These are phyloP conservation scores for Sicyos edulis DNA, from an alignment of 306 rosid species.

Conservation along the genomic window DNA sequence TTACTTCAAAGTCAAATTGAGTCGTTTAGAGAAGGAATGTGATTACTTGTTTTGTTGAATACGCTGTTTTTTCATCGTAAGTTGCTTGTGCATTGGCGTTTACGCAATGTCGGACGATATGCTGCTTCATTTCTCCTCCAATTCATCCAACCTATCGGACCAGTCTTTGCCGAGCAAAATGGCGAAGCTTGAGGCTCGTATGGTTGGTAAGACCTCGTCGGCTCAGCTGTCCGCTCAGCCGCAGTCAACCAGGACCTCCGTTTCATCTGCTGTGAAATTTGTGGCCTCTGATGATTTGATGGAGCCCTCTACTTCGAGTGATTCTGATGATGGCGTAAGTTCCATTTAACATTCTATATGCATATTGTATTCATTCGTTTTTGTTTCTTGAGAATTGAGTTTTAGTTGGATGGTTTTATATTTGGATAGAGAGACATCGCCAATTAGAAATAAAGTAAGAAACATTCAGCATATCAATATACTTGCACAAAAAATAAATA, in stretches of 20 bases:
- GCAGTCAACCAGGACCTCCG: constrained; percentile 57
- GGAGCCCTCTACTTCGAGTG: constrained; percentile 75
- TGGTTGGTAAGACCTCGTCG: constrained; percentile 76
- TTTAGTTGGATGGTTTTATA: neutral
- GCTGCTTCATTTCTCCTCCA: constrained; percentile 91
- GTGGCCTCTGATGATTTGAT: constrained; percentile 48
- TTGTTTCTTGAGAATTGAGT: constrained; percentile 14
- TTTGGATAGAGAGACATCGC: too few relatives aligned
- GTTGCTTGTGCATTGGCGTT: constrained; percentile 18
- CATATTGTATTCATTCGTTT: constrained; percentile 20
- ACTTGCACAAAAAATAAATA: too few relatives aligned
- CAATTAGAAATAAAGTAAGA: too few relatives aligned
- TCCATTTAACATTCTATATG: constrained; percentile 13
- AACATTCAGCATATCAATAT: too few relatives aligned
- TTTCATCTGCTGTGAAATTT: constrained; percentile 55
- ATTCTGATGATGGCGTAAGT: constrained; percentile 87
- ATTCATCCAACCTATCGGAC: constrained; percentile 96
- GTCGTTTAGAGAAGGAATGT: neutral
- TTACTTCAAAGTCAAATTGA: constrained; percentile 31
- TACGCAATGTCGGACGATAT: constrained; percentile 81
- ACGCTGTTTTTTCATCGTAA: neutral
- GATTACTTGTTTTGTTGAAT: constrained; percentile 6
- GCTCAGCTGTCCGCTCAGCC: constrained; percentile 28
- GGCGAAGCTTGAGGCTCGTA: constrained; percentile 97
- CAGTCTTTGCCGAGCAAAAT: constrained; percentile 93